phyloP scores from a whole-genome alignment of 805 yeast species.

The Yarrowia sp. region DNA sequence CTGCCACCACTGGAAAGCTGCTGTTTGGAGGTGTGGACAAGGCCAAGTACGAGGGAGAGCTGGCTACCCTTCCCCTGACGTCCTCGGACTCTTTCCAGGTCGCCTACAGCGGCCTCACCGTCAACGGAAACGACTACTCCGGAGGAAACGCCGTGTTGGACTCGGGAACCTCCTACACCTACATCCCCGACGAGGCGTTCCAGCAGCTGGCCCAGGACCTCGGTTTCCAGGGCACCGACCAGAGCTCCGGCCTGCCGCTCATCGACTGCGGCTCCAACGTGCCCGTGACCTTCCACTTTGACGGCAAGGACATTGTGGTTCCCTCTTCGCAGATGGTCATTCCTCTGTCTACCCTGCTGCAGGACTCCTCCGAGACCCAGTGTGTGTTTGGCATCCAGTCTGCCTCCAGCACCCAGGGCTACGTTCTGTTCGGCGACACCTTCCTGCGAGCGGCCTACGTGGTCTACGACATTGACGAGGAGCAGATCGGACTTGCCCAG shows the following conservation, averaged over 20 bases:
- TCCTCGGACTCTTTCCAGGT: conserved; percentile 45
- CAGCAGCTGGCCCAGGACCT: conserved; percentile 47
- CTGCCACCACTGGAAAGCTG: conserved; percentile 43
- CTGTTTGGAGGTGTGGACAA: conserved; percentile 45
- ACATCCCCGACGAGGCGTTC: conserved; percentile 52
- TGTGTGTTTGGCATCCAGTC: conserved; percentile 97
- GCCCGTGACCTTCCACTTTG: conserved; percentile 86
- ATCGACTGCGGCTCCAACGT: conserved; percentile 82
- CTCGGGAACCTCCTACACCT: conserved; percentile 60
- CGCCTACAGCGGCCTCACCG: conserved; percentile 49
- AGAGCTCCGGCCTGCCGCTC: conserved; percentile 85
- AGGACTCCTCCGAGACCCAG: conserved; percentile 92
- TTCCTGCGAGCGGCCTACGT: conserved; percentile 68
- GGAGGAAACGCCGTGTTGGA: conserved; percentile 51
- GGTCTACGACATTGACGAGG: conserved; percentile 67
- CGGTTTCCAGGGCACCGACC: conserved; percentile 75
- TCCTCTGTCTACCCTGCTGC: conserved; percentile 70
- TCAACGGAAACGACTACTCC: conserved; percentile 23
- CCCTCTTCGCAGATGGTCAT: conserved; percentile 73
- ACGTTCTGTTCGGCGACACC: conserved; percentile 60
- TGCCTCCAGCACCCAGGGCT: conserved; percentile 73
- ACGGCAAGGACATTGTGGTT: conserved; percentile 88
- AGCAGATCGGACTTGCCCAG: conserved; percentile 63
- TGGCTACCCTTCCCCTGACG: conserved; percentile 51
- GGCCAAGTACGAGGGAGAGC: conserved; percentile 40